These are phyloP conservation scores for Phaseolus coccineus DNA, from an alignment of 331 rosid species.

Conservation along the genomic window DNA sequence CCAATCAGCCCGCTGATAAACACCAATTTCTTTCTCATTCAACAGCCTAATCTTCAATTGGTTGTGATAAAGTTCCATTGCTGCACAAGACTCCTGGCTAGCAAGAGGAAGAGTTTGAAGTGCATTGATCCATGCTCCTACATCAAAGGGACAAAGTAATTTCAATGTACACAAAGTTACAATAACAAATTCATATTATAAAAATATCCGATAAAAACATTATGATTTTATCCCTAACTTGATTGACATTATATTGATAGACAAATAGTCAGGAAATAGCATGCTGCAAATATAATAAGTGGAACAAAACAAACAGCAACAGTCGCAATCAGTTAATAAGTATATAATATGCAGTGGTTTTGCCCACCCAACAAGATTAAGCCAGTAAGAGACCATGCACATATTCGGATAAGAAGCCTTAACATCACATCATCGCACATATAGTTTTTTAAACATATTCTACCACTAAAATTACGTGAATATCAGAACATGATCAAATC, in stretches of 20 bases:
- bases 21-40: slow-evolving; percentile 67
- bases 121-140: slow-evolving; percentile 75
- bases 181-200: slow-evolving; percentile 24
- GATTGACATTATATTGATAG: slow-evolving; percentile 38
- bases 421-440: background rate
- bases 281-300: slow-evolving; percentile 17
- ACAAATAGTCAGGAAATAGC: slow-evolving; percentile 11
- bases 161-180: background rate
- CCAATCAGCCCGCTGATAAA: slow-evolving; percentile 88
- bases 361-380: background rate
- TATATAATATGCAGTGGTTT: slow-evolving; percentile 14
- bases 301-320: slow-evolving; percentile 20
- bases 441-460: background rate
- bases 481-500: background rate
- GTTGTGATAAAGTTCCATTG: slow-evolving; percentile 85
- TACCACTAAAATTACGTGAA: background rate
- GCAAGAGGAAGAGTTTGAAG: slow-evolving; percentile 83
- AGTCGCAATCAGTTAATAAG: slow-evolving; percentile 9
- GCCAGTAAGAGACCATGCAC: background rate
- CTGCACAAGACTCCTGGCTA: slow-evolving; percentile 85
- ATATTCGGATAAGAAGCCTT: slow-evolving; percentile 29
- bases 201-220: slow-evolving; percentile 10
- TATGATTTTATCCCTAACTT: slow-evolving; percentile 16
- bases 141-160: slow-evolving; percentile 36
- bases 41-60: slow-evolving; percentile 81